Evolutionary conservation across 345 rosid species (phyloP), one percentile per base, ranked within the genome.

Genomic region (Salix purpurea): DNA sequence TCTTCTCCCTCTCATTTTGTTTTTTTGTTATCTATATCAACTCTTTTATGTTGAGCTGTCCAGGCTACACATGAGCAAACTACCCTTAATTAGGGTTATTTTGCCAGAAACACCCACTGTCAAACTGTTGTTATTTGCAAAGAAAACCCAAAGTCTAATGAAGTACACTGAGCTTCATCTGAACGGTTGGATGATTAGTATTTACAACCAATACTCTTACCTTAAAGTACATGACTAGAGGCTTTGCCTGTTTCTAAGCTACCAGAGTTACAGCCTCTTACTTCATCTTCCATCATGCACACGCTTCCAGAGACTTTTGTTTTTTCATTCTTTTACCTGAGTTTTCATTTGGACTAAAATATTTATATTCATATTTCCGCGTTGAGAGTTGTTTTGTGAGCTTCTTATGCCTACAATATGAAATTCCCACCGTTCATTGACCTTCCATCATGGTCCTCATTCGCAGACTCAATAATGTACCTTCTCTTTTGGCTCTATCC

Each of bases 401-500:
- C 6, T 24, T 30, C 71, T 44, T 44, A 4, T 34, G 36, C 60
- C 32, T 32, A 32, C n/a, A 70, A 70, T 37, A 68, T 36, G 19
- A 23, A 68, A 14, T 46, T 46, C 52, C 52, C 3, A 24, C 16
- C 40, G 26, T 30, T 28, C 46, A 15, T 56, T 21, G 50, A 50
- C 39, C 39, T 71, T 62, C 42, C 46, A 54, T 5, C 37, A 71
- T 52, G 14, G 21, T 68, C 50, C 19, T 30, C 34, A 60, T 54
- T 76, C 24, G 73, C 46, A 70, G 30, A 50, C 66, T 71, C 84
- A 84, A 89, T 85, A 24, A 84, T 80, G 50, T 28, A 86, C 79
- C 87, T 83, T 83, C 88, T 86, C 69, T 83, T 74, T 83, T 83
- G 90, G 87, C 83, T 76, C 58, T 73, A 72, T 74, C 61, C 74